phyloP scores from a whole-genome alignment of 116 monocot species.

The Iris pallida region DNA sequence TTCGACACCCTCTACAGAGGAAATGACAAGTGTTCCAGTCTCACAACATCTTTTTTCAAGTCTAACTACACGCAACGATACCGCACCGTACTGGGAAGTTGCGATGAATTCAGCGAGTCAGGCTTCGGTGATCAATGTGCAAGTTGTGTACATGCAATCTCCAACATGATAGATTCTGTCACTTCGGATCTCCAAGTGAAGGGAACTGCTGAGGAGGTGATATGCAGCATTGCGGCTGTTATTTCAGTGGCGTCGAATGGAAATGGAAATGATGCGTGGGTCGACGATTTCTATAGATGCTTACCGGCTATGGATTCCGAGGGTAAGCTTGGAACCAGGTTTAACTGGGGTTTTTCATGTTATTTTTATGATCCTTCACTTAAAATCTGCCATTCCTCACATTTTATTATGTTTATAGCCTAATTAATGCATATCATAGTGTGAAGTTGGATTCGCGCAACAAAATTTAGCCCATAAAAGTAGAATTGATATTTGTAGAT shows the following conservation, averaged over 20 bases:
- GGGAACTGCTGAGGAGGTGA: conserved; percentile 2
- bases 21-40: conserved; percentile 16
- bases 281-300: conserved; percentile 17
- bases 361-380: too few relatives aligned
- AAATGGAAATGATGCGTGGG: conserved; percentile 13
- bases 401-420: too few relatives aligned
- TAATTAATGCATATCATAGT: too few relatives aligned
- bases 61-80: not conserved
- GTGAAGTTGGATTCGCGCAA: too few relatives aligned
- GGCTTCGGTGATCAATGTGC: conserved; percentile 13
- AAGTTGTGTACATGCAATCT: conserved; percentile 3
- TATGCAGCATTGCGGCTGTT: conserved; percentile 25
- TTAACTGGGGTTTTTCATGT: not conserved
- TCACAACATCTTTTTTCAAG: conserved; percentile 2
- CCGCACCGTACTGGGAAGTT: not conserved
- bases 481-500: too few relatives aligned
- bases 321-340: not conserved
- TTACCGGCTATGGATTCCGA: conserved; percentile 21
- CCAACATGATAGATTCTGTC: conserved; percentile 10
- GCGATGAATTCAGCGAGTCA: conserved; percentile 3
- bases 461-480: too few relatives aligned
- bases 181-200: conserved; percentile 12
- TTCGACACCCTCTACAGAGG: conserved; percentile 12
- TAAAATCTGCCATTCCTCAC: too few relatives aligned
- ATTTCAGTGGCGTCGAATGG: conserved; percentile 17